These are phyloP conservation scores for Houttuynia cordata DNA, from an alignment of 164 flowering plant genomes.

Conservation along the genomic window DNA sequence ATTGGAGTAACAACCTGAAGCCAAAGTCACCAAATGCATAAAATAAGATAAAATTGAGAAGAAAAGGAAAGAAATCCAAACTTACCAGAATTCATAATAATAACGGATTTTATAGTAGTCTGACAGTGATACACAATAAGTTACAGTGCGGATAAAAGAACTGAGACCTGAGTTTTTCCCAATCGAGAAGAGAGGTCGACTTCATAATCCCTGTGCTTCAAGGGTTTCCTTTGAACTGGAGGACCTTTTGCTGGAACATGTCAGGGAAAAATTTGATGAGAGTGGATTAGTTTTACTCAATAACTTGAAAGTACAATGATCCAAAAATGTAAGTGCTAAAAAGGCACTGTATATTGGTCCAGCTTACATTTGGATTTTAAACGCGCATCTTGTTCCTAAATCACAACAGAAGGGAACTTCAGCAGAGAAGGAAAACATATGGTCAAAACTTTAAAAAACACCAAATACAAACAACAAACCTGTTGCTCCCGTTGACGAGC, in stretches of 20 bases:
- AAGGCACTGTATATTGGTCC: too few species aligned
- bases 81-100: neutral
- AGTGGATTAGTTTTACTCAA: neutral
- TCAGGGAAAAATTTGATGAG: neutral
- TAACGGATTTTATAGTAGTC: too few species aligned
- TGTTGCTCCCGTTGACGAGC: conserved; percentile 78
- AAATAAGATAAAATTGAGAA: neutral
- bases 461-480: conserved; percentile 17
- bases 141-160: neutral
- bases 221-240: conserved; percentile 84
- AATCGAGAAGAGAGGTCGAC: conserved; percentile 91
- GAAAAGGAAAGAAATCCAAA: neutral
- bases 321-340: neutral
- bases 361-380: conserved; percentile 47
- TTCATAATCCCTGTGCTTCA: conserved; percentile 95
- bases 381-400: conserved; percentile 35
- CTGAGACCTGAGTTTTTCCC: conserved; percentile 87
- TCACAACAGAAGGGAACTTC: neutral
- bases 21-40: conserved; percentile 2
- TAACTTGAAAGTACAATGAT: neutral
- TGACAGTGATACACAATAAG: neutral
- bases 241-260: conserved; percentile 67
- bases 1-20: conserved; percentile 91
- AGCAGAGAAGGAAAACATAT: neutral
- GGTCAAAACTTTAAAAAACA: neutral